Conservation (phyloP, 1,284 basidiomycete species). For the Crucibulum cyathiforme region DNA sequence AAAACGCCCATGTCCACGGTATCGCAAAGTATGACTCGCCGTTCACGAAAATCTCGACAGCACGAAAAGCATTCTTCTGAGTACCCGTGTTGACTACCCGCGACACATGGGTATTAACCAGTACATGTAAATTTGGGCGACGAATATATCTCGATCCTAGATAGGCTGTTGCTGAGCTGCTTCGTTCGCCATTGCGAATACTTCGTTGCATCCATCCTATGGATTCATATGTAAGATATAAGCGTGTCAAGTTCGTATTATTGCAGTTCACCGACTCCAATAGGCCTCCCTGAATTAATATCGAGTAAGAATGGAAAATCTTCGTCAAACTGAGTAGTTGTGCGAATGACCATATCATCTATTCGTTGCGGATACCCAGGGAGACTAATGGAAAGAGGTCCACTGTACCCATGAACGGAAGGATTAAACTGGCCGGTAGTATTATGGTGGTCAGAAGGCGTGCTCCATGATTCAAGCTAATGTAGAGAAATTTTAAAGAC, state of each 20-base stretch:
- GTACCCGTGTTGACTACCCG: conserved; percentile 8
- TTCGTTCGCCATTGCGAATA: conserved; percentile 33
- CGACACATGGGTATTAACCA: conserved; percentile 36
- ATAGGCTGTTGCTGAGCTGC: conserved; percentile 40
- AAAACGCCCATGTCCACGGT: conserved; percentile 36
- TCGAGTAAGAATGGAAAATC: conserved; percentile 47
- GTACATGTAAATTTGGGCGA: conserved; percentile 38
- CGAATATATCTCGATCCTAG: conserved; percentile 22
- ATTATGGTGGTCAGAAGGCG: conserved; percentile 38
- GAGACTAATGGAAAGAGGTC: conserved; percentile 39
- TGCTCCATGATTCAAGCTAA: conserved; percentile 35
- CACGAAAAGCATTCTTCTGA: background rate
- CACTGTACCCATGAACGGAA: conserved; percentile 36
- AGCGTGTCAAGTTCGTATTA: background rate
- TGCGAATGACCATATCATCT: conserved; percentile 37
- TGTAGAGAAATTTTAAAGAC: background rate
- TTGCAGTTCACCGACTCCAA: conserved; percentile 42
- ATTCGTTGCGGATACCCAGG: conserved; percentile 35
- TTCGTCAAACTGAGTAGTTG: conserved; percentile 31
- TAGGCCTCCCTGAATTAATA: conserved; percentile 41
- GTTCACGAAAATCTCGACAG: conserved; percentile 10
- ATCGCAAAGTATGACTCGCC: conserved; percentile 25
- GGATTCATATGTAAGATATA: conserved; percentile 25
- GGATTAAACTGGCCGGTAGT: conserved; percentile 38
- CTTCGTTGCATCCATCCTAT: conserved; percentile 35